phyloP scores from a whole-genome alignment of 768 basidiomycete genomes.

The Mycena kentingensis region DNA sequence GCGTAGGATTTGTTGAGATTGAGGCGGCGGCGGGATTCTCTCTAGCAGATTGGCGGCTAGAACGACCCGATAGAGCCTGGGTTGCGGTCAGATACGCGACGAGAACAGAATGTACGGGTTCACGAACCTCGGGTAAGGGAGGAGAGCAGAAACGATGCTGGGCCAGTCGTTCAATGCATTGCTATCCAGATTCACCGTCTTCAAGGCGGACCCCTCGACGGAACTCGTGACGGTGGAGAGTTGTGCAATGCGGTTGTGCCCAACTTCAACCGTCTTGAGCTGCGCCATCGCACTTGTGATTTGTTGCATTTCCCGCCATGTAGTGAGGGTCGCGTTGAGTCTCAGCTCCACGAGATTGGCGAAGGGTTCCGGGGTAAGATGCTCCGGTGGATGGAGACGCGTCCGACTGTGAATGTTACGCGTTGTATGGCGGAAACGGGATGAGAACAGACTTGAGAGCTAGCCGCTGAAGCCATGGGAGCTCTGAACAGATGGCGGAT shows the following conservation, averaged over 20 bases:
- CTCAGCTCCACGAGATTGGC: constrained; percentile 61
- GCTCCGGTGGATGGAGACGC: constrained; percentile 51
- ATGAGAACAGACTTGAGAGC: constrained; percentile 70
- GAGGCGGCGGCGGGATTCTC: constrained; percentile 46
- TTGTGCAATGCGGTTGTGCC: constrained; percentile 59
- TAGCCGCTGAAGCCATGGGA: constrained; percentile 65
- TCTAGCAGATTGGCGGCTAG: constrained; percentile 63
- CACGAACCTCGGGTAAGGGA: constrained; percentile 49
- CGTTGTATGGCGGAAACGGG: constrained; percentile 11
- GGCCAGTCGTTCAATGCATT: constrained; percentile 65
- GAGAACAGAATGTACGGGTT: constrained; percentile 16
- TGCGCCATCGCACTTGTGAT: constrained; percentile 54
- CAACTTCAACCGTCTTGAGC: constrained; percentile 63
- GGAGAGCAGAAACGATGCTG: constrained; percentile 46
- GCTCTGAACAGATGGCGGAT: constrained; percentile 59
- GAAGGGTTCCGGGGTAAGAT: constrained; percentile 43
- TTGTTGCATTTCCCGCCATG: constrained; percentile 68
- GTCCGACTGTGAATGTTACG: too few species aligned
- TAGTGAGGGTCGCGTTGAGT: constrained; percentile 69
- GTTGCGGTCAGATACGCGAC: constrained; percentile 12
- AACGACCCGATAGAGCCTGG: constrained; percentile 65
- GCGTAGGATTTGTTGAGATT: constrained; percentile 31
- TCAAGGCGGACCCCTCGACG: constrained; percentile 35
- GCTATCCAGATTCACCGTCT: constrained; percentile 67
- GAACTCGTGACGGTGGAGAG: constrained; percentile 21